Percentiles rank a stretch among this genome's conserved stretches.
These are phyloP conservation scores for Metroxylon sagu DNA, from an alignment of 176 grass and related monocot species.

Conservation along the genomic window DNA sequence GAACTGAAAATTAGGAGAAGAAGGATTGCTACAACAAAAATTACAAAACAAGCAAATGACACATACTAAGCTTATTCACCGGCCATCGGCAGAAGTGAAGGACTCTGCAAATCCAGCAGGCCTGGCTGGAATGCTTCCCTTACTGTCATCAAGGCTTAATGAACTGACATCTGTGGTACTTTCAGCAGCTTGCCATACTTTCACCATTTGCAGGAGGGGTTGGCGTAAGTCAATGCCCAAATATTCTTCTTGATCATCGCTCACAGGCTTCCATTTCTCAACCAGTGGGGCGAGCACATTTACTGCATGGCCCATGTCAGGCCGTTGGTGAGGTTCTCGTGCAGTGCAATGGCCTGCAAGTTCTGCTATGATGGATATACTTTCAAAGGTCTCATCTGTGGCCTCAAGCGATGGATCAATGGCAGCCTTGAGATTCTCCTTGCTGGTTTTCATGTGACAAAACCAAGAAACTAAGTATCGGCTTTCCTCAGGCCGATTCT, in stretches of 20 bases:
- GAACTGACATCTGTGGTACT: slow-evolving; percentile 37
- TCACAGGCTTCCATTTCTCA: slow-evolving; percentile 85
- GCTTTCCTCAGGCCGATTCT: slow-evolving; percentile 66
- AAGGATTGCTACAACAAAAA: too few relatives aligned
- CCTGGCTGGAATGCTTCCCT: slow-evolving; percentile 87
- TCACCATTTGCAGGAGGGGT: slow-evolving; percentile 90
- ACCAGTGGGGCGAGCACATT: slow-evolving; percentile 62
- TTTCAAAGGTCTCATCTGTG: slow-evolving; percentile 56
- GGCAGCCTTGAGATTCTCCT: slow-evolving; percentile 53
- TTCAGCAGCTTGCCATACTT: slow-evolving; percentile 83
- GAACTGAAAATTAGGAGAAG: too few relatives aligned
- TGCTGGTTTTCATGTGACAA: slow-evolving; percentile 45
- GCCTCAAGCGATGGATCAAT: slow-evolving; percentile 52
- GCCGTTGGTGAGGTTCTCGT: slow-evolving; percentile 64
- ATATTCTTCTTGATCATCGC: slow-evolving; percentile 67
- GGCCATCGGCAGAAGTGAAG: slow-evolving; percentile 85
- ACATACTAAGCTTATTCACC: slow-evolving; percentile 28
- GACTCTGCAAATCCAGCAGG: slow-evolving; percentile 82
- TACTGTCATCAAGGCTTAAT: slow-evolving; percentile 74
- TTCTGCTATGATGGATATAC: slow-evolving; percentile 58
- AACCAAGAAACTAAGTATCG: slow-evolving; percentile 80
- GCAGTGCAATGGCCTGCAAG: slow-evolving; percentile 75
- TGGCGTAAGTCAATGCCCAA: slow-evolving; percentile 81
- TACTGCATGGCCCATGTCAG: slow-evolving; percentile 81
- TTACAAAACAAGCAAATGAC: too few relatives aligned